phyloP scores from a whole-genome alignment of 2,329 filamentous ascomycete species.

The Talaromyces rugulosus region DNA sequence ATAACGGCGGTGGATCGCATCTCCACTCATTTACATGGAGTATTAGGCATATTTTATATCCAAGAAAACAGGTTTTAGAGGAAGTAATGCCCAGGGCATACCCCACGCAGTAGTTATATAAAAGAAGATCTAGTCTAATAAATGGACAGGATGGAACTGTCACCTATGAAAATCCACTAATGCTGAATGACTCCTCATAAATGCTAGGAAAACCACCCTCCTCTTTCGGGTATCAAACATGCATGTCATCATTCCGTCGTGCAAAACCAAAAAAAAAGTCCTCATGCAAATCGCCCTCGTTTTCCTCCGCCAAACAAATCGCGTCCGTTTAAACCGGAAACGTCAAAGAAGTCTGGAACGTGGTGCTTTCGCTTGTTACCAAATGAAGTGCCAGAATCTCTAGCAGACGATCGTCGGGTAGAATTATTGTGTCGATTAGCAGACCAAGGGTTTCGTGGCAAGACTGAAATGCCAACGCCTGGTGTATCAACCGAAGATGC shows the following conservation, averaged over 20 bases:
- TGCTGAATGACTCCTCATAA: slow-evolving; percentile 14
- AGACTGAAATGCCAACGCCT: slow-evolving; percentile 40
- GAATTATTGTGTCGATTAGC: slow-evolving; percentile 36
- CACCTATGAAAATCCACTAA: slow-evolving; percentile 10
- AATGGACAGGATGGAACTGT: slow-evolving; percentile 1
- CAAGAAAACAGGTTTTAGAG: neutral
- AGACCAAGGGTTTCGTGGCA: slow-evolving; percentile 38
- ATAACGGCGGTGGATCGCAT: neutral
- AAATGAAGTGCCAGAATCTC: slow-evolving; percentile 35
- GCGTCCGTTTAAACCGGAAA: slow-evolving; percentile 40
- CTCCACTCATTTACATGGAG: neutral
- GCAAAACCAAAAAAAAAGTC: slow-evolving; percentile 18
- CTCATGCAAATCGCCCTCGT: slow-evolving; percentile 43
- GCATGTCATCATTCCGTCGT: slow-evolving; percentile 13
- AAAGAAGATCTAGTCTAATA: slow-evolving; percentile 10
- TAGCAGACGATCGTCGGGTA: slow-evolving; percentile 34
- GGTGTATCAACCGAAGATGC: slow-evolving; percentile 11
- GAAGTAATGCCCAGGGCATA: neutral
- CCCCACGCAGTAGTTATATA: neutral
- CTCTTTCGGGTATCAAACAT: slow-evolving; percentile 12
- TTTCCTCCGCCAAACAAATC: slow-evolving; percentile 45
- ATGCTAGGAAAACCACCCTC: slow-evolving; percentile 11
- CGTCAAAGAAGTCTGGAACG: slow-evolving; percentile 48
- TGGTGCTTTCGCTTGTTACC: slow-evolving; percentile 47
- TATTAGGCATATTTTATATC: no score